Evolutionary conservation across 805 yeast genomes (phyloP), one percentile per base, ranked within the genome.

Genomic region (Spencermartinsiella europaea): DNA sequence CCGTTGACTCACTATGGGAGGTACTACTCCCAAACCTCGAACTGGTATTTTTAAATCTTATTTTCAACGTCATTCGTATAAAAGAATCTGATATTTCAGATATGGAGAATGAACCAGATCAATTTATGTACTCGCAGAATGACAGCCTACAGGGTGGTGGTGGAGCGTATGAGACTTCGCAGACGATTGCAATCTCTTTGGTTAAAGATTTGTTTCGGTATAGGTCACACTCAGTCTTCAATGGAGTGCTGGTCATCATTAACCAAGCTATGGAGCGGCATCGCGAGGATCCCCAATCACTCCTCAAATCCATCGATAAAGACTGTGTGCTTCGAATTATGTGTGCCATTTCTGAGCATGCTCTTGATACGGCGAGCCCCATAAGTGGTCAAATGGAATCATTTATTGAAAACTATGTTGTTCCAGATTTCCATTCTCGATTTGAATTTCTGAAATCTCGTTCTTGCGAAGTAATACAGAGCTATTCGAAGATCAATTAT

Each of bases 61-160:
- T 49, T 8, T 45, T 48, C 22, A 34, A 37, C 15, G 27, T 38
- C 8, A 22, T 51, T 19, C 27, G 45, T 14, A 83, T 90, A 1
- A 71, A 75, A 4, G 80, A 80, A 41, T 80, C 76, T 4, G 77
- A 79, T 15, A 67, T 86, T 42, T 91, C 85, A 51, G 65, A 77
- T 2, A 89, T 85, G 67, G 91, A 87, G 51, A 79, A 74, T 52
- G 96, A 90, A 56, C 96, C 96, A 3, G 83, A 79, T 44, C 96
- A 88, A 61, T 91, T 85, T 62, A 79, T 90, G 45, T 84, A 86
- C 63, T 71, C 80, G 40, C 77, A 76, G 45, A 72, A 86, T 56
- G 86, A 80, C 61, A 66, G 48, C 28, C 72, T 75, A 58, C 76
- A 81, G 53, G 90, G 83, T 43, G 65, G 66, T 40, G 66, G 70